A percentile compares a stretch with the other conserved stretches of the same genome.
These are phyloP conservation scores for Ustilago lituana DNA, from an alignment of 1,284 basidiomycete genomes.

Conservation along the genomic window DNA sequence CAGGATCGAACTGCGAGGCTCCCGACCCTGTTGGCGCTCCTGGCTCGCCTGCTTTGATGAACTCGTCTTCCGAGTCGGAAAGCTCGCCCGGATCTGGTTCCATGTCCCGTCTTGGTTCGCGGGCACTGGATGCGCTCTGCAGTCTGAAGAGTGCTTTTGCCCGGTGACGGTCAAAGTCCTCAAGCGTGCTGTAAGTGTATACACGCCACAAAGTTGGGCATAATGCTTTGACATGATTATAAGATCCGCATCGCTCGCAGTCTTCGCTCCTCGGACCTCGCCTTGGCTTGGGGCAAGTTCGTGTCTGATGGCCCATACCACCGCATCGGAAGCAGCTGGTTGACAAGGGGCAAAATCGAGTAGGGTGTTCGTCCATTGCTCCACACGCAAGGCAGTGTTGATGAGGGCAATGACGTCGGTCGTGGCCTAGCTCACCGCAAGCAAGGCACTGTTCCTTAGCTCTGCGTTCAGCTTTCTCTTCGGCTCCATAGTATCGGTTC, in stretches of 20 bases:
- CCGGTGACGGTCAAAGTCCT: conserved; percentile 69
- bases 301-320: conserved; percentile 83
- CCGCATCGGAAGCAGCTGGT: conserved; percentile 85
- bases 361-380: conserved; percentile 82
- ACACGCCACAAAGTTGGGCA: conserved; percentile 88
- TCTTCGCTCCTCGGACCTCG: conserved; percentile 64
- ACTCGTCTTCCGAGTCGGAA: conserved; percentile 31
- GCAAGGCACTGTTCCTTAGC: conserved; percentile 46
- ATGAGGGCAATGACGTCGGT: conserved; percentile 52
- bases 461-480: conserved; percentile 47
- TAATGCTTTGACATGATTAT: conserved; percentile 77
- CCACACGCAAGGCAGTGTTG: conserved; percentile 86
- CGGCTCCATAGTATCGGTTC: conserved; percentile 54
- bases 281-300: conserved; percentile 72
- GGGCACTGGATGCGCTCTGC: conserved; percentile 4
- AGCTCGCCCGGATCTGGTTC: conserved; percentile 33
- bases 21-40: conserved; percentile 7
- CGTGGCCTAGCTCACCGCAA: conserved; percentile 58
- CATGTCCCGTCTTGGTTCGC: conserved; percentile 16
- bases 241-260: conserved; percentile 81
- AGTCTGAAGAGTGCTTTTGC: conserved; percentile 28
- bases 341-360: conserved; percentile 82
- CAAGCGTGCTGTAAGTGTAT: conserved; percentile 78
- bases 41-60: conserved; percentile 19
- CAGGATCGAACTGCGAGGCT: conserved; percentile 39